Conservation (phyloP, 2,329 filamentous ascomycete species). For the Trichoderma afroharzianum region DNA sequence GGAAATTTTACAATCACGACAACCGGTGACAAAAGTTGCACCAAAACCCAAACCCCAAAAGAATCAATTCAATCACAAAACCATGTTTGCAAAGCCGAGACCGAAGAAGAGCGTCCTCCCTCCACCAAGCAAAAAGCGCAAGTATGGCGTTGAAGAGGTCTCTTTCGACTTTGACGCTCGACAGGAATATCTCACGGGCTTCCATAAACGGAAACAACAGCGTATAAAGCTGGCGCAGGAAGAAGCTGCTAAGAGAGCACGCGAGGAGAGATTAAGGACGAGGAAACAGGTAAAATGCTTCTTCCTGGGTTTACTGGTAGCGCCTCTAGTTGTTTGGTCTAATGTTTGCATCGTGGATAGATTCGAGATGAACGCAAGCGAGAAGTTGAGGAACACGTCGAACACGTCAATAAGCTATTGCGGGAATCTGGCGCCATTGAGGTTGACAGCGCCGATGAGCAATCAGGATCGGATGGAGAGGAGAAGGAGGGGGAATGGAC, state of each 20-base stretch:
- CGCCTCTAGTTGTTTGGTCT: neutral
- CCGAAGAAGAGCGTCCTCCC: constrained; percentile 56
- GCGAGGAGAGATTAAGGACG: constrained; percentile 69
- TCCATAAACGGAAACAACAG: constrained; percentile 91
- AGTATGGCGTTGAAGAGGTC: constrained; percentile 70
- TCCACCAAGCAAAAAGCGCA: constrained; percentile 64
- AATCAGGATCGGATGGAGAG: constrained; percentile 23
- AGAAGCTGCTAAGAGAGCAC: constrained; percentile 69
- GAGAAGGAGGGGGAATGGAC: constrained; percentile 59
- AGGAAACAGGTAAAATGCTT: constrained; percentile 63
- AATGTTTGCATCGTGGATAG: constrained; percentile 44
- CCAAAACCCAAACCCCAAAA: neutral
- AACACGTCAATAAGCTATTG: constrained; percentile 68
- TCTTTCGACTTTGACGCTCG: constrained; percentile 77
- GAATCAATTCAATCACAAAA: neutral
- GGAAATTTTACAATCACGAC: constrained; percentile 7
- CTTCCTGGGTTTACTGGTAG: neutral
- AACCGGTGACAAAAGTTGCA: neutral
- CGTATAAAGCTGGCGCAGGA: constrained; percentile 83
- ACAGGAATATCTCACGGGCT: constrained; percentile 86
- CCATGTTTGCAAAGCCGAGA: constrained; percentile 55
- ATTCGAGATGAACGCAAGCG: constrained; percentile 76
- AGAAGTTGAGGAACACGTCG: constrained; percentile 78
- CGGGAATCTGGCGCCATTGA: constrained; percentile 52
- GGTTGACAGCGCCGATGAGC: constrained; percentile 26